Base-by-base conservation (phyloP, 495 filamentous ascomycete species). In the Aspergillus steynii region DNA sequence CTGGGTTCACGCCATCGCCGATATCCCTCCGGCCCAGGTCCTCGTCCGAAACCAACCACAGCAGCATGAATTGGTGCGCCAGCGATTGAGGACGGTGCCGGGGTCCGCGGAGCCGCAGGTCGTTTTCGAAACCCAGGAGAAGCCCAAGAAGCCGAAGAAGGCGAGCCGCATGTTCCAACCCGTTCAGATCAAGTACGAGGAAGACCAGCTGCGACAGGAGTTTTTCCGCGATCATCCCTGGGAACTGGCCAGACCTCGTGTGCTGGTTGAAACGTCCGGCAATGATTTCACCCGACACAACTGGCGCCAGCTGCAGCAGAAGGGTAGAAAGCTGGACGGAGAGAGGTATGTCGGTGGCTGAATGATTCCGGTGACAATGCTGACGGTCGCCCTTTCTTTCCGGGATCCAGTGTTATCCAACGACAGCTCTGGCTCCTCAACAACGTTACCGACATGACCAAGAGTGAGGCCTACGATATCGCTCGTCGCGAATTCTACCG, bases 191-290 rank as follows among this genome's bases (percentile, higher is more conserved):
- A 80, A 80, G 56, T 96, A 93, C 72, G 90, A 92, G 51, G 95
- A 99, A 73, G 96, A 99, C 73, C 74, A 80, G 62, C 78, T 98
- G 65, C 88, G 95, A 53, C 78, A 68, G 58, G 78, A 88, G 29
- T 99, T 98, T 79, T 98, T 89, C 78, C 82, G 80, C 61, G 93
- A 99, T 73, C 95, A 99, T 75, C 95, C 95, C 4, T 99, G 95
- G 95, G 95, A 99, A 72, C 80, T 99, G 68, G 95, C 96, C 31
- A 83, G 95, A 63, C 95, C 95, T 55, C 82, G 88, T 64, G 82
- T 97, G 62, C 74, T 99, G 29, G 77, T 97, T 12, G 95, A 99
- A 76, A 82, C 86, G 67, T 87, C 93, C 68, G 95, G 95, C 29
- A 89, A 86, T 70, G 95, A 99, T 71, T 82, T 78, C 45, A 80